Conservation (phyloP, 1,284 basidiomycete genomes). For the Tilletia caries region DNA sequence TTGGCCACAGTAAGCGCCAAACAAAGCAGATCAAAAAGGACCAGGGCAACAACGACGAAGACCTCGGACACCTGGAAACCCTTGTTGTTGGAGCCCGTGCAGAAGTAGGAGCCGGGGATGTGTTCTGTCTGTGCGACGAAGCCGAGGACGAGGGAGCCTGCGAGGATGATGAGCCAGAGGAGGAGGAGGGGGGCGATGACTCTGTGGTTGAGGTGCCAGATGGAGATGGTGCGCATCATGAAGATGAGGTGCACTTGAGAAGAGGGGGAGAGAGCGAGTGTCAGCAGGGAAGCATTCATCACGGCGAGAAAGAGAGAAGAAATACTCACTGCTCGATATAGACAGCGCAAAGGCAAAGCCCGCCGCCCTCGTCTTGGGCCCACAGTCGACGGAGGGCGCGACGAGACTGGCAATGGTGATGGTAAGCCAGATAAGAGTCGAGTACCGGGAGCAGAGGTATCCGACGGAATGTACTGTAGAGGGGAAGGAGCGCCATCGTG, state of each 20-base stretch:
- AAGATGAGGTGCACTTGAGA: conserved; percentile 29
- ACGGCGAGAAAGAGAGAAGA: background rate
- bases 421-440: conserved; percentile 36
- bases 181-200: conserved; percentile 32
- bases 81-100: conserved; percentile 31
- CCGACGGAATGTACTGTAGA: conserved; percentile 37
- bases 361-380: conserved; percentile 27
- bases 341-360: conserved; percentile 33
- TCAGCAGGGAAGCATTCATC: background rate
- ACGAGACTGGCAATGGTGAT: conserved; percentile 34
- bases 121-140: conserved; percentile 24
- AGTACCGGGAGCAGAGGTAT: conserved; percentile 37
- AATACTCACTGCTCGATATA: conserved; percentile 26
- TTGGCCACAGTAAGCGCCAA: conserved; percentile 36
- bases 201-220: conserved; percentile 35
- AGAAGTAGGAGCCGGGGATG: conserved; percentile 33
- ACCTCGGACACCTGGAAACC: conserved; percentile 24
- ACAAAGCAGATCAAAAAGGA: conserved; percentile 35
- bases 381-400: conserved; percentile 29
- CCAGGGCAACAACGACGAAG: conserved; percentile 26
- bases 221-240: conserved; percentile 35
- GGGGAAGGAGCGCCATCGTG: conserved; percentile 32
- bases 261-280: background rate
- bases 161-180: conserved; percentile 32
- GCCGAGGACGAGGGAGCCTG: conserved; percentile 30